phyloP scores from a whole-genome alignment of 2,329 filamentous ascomycete species.

The Conoideocrella luteorostrata region DNA sequence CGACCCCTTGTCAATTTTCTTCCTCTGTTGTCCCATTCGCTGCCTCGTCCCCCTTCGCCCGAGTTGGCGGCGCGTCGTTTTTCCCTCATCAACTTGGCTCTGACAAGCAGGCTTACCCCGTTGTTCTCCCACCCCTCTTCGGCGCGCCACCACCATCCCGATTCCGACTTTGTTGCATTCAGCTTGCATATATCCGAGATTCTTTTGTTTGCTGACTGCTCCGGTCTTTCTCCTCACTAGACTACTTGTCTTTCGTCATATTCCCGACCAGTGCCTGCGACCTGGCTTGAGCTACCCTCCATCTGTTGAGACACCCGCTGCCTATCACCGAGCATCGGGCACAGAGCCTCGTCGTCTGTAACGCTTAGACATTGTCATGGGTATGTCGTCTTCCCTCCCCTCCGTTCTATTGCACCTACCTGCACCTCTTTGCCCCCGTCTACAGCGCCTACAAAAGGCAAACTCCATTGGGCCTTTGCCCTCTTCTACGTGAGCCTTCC shows the following conservation, averaged over 20 bases:
- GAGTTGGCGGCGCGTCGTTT: constrained; percentile 15
- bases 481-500: not conserved
- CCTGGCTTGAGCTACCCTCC: constrained; percentile 16
- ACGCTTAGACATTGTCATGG: constrained; percentile 17
- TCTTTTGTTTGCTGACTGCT: constrained; percentile 22
- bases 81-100: constrained; percentile 12
- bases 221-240: constrained; percentile 21
- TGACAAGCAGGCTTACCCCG: constrained; percentile 11
- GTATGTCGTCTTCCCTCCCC: constrained; percentile 12
- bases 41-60: constrained; percentile 11
- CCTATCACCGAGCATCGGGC: constrained; percentile 13
- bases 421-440: constrained; percentile 4
- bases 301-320: constrained; percentile 21
- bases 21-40: constrained; percentile 14
- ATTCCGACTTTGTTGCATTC: constrained; percentile 22
- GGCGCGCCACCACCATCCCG: constrained; percentile 15
- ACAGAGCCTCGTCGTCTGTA: constrained; percentile 14
- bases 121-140: constrained; percentile 14
- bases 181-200: constrained; percentile 27
- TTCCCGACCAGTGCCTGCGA: constrained; percentile 16
- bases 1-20: constrained; percentile 8
- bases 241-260: constrained; percentile 14
- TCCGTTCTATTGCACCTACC: constrained; percentile 9
- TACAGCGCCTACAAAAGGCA: not conserved
- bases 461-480: not conserved